Base-by-base conservation (phyloP, 371 early-diverging fungal species). In the Capillidium rhysosporum region DNA sequence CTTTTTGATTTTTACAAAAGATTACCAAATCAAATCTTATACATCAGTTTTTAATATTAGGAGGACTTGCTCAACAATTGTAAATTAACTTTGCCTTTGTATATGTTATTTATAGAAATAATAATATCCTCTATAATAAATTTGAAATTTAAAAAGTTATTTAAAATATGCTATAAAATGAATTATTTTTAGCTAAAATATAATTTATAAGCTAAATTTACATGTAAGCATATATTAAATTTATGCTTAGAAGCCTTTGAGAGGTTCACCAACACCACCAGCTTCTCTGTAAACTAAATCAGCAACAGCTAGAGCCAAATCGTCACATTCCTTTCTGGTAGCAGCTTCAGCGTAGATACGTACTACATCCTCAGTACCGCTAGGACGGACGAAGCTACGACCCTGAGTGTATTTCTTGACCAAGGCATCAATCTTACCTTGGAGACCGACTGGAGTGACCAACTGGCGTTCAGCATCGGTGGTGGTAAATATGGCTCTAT, bases 291-390 rank as follows among this genome's bases (percentile, higher is more conserved):
- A 92, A 40, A 97, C 91, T 24, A 91, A 66, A 16, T 87, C 79
- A 9, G 77, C 78, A 43, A 90, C 80, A 49, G 77, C 74, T 63
- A 73, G 77, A 14, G 86, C 84, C 54, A 89, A 71, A 59, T 83
- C 79, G 46, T 87, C 87, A 40, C 80, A 80, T 61, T 84, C 87
- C 5, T 80, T 65, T 45, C 79, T 78, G 1, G 92, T 90, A 25
- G 85, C 86, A 10, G 97, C 98, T 69, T 98, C 98, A 34, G 96
- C 95, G 69, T 95, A 98, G 18, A 99, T 89, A 51, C 99, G 80
- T 28, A 99, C 96, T 25, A 96, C 84, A 69, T 99, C 98, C 69
- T 99, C 99, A 23, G 99, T 99, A 25, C 99, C 99, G 16, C 95
- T 94, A 30, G 99, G 98, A 58, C 93, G 77, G 26, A 94, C 97